phyloP scores from a whole-genome alignment of 2,329 filamentous ascomycete species.

The Didymellaceae sp. region DNA sequence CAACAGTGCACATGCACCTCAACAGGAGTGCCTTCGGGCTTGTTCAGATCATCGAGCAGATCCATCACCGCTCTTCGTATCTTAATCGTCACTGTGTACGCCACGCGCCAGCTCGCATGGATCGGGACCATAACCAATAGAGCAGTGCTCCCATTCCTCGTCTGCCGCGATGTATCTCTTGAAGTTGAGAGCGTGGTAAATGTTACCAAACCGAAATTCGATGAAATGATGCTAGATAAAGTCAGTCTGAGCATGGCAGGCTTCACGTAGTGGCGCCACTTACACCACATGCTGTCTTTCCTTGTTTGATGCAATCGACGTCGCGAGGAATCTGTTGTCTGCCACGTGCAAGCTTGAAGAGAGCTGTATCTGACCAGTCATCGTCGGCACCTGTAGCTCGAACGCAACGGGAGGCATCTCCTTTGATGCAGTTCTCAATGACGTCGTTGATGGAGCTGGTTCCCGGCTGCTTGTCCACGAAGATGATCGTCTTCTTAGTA shows the following conservation, averaged over 20 bases:
- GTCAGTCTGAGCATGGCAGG: constrained; percentile 11
- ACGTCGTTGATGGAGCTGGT: constrained; percentile 49
- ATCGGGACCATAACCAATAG: constrained; percentile 52
- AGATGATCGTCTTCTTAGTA: constrained; percentile 33
- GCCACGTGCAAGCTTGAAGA: constrained; percentile 49
- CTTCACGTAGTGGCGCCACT: constrained; percentile 24
- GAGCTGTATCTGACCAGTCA: constrained; percentile 46
- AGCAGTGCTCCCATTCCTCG: constrained; percentile 56
- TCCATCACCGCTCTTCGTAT: no score
- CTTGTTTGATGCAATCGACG: constrained; percentile 55
- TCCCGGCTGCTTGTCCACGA: constrained; percentile 35
- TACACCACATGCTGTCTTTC: constrained; percentile 51
- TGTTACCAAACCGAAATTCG: constrained; percentile 57
- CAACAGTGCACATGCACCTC: no score
- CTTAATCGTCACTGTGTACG: constrained; percentile 36
- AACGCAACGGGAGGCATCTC: constrained; percentile 55
- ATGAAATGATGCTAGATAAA: constrained; percentile 49
- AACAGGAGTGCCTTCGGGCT: no score
- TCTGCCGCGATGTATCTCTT: constrained; percentile 48
- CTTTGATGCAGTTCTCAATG: constrained; percentile 50
- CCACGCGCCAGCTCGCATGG: constrained; percentile 47
- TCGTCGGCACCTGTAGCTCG: constrained; percentile 52
- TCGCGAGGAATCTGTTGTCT: constrained; percentile 46
- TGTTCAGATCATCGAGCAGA: no score
- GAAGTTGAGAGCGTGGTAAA: constrained; percentile 56